Percentiles rank a stretch among this genome's conserved stretches.
Evolutionary conservation across 164 flowering plant genomes (phyloP).

Genomic region (Taxillus chinensis): DNA sequence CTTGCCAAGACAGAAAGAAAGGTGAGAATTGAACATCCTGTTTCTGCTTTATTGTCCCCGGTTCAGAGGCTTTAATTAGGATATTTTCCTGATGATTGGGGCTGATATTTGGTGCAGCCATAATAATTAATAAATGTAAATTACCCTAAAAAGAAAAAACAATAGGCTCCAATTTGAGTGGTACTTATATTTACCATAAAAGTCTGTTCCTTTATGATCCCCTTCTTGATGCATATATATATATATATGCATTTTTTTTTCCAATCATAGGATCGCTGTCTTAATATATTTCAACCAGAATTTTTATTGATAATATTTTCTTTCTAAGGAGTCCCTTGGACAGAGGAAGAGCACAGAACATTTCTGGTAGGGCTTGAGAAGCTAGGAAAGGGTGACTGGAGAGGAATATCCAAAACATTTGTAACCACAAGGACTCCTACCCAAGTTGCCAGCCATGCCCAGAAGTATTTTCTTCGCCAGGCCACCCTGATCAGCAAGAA

Average conservation of each 20-base stretch:
- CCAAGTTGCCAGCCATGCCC: slow-evolving; percentile 95
- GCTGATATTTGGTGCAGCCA: too few species aligned
- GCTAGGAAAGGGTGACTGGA: slow-evolving; percentile 91
- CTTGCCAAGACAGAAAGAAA: slow-evolving; percentile 50
- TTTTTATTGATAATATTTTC: background rate
- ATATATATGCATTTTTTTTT: background rate
- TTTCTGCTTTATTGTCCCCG: background rate
- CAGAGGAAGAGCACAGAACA: slow-evolving; percentile 66
- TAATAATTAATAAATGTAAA: too few species aligned
- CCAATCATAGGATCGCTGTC: background rate
- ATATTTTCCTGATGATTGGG: too few species aligned
- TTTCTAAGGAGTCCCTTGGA: slow-evolving; percentile 70
- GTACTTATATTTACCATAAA: too few species aligned
- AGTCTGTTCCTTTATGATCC: too few species aligned
- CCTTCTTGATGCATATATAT: too few species aligned
- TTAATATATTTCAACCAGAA: background rate
- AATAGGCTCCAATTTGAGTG: too few species aligned
- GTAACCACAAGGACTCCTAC: slow-evolving; percentile 77
- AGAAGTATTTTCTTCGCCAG: slow-evolving; percentile 73
- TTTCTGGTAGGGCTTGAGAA: slow-evolving; percentile 69
- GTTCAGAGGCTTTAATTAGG: too few species aligned
- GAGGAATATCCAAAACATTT: slow-evolving; percentile 72
- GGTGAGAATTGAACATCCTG: slow-evolving; percentile 23
- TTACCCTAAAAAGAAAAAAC: too few species aligned
- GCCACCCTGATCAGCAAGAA: slow-evolving; percentile 37